Percentiles rank a stretch among this genome's conserved stretches.
Conservation (phyloP, 2,329 filamentous ascomycete genomes). For the Claviceps maximensis region DNA sequence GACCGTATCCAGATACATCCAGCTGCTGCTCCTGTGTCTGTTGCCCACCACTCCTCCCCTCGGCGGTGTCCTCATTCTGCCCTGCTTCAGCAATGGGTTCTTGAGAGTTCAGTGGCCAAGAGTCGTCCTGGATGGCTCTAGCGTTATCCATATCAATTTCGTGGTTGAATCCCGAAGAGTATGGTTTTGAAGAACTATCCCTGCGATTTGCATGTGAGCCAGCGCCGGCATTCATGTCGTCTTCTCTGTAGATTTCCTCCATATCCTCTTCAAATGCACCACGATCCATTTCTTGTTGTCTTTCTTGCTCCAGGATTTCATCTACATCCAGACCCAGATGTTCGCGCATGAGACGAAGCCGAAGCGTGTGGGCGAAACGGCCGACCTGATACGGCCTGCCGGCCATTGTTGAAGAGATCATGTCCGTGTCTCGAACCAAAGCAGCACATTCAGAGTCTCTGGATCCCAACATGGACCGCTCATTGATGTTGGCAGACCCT, state of each 20-base stretch:
- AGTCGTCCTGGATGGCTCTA: conserved; percentile 29
- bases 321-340: conserved; percentile 94
- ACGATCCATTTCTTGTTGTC: conserved; percentile 51
- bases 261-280: conserved; percentile 45
- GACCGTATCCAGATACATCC: conserved; percentile 67
- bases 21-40: conserved; percentile 48
- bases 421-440: conserved; percentile 82
- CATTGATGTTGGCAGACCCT: conserved; percentile 96
- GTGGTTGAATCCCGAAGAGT: conserved; percentile 55
- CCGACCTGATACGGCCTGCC: conserved; percentile 81
- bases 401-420: conserved; percentile 85
- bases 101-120: conserved; percentile 4
- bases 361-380: conserved; percentile 82
- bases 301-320: conserved; percentile 69
- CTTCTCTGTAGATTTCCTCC: conserved; percentile 47
- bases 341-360: conserved; percentile 89
- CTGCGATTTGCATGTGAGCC: conserved; percentile 25
- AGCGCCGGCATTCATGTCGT: conserved; percentile 2
- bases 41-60: neutral
- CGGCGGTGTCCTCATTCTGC: neutral
- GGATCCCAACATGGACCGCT: conserved; percentile 84
- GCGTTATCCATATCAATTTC: conserved; percentile 36
- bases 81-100: neutral
- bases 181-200: conserved; percentile 15
- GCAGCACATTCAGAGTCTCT: conserved; percentile 88